Conservation (phyloP, 2,329 filamentous ascomycete species). For the Nothopassalora personata region DNA sequence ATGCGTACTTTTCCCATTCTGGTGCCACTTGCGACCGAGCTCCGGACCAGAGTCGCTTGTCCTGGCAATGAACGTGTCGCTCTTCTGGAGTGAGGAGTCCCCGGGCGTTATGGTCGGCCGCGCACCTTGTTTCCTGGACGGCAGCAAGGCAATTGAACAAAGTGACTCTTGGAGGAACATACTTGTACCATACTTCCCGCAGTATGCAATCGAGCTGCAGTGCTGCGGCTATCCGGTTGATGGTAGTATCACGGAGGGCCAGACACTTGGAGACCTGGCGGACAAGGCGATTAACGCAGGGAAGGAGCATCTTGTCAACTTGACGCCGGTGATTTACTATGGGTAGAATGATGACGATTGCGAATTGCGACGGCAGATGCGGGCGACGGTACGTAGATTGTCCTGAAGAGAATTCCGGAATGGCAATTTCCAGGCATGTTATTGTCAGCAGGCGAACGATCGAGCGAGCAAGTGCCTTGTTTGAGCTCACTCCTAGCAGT, state of each 20-base stretch:
- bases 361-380: background rate
- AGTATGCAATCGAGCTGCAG: conserved; percentile 18
- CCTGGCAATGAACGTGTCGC: conserved; percentile 18
- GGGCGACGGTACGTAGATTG: background rate
- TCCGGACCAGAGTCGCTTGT: conserved; percentile 11
- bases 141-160: conserved; percentile 15
- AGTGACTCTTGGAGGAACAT: conserved; percentile 17
- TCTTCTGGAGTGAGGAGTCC: conserved; percentile 19
- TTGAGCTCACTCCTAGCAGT: too few species aligned
- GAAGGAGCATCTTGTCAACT: conserved; percentile 13
- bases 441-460: too few species aligned
- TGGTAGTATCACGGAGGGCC: conserved; percentile 8
- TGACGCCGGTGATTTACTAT: conserved; percentile 17
- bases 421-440: background rate
- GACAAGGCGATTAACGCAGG: conserved; percentile 20
- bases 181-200: conserved; percentile 16
- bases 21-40: conserved; percentile 18
- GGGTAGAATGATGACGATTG: conserved; percentile 1
- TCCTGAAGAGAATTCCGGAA: background rate
- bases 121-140: conserved; percentile 12
- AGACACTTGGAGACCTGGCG: conserved; percentile 20
- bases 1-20: conserved; percentile 20
- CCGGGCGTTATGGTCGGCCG: conserved; percentile 12
- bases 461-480: too few species aligned
- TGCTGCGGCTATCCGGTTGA: conserved; percentile 21